Base-by-base conservation (phyloP, 129 eudicot genomes). In the Rutidosis leptorrhynchoides region DNA sequence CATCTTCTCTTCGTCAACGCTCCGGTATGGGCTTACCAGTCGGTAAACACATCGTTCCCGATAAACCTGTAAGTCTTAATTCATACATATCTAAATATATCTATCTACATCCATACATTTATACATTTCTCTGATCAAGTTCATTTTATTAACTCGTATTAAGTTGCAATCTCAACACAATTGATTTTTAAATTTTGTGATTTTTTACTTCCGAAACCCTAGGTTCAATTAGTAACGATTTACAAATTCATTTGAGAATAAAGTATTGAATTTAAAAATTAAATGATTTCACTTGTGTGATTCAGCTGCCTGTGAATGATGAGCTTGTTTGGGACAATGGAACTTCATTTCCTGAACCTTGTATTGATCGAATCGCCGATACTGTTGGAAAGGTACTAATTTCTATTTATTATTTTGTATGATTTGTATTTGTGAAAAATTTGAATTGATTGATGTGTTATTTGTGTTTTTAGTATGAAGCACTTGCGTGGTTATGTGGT, bases 21-120 rank as follows among this genome's bases (percentile, higher is more conserved):
- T 77, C 98, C 74, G 98, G 98, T 64, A 93, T 93, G 98, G 98
- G 98, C 12, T 87, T 93, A 63, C 96, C 98, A 65, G 98, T 93
- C 74, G 95, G 98, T 79, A 93, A 82, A 60, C 95, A 88, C 77
- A 88, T 88, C 82, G 90, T 93, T 66, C 98, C 96, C 46, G 86
- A 88, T 22, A 93, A 74, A 46, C 98, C 96, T 49, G 96, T 93
- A 80, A 71, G 66, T 43, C n/a, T n/a, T 55, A 7, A 4, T 24
- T 30, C 19, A 27, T 71, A 49, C n/a, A n/a, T n/a, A 0, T 29
- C 8, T 56, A n/a, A n/a, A n/a, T n/a, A n/a, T n/a, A n/a, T n/a
- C n/a, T n/a, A n/a, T n/a, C n/a, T n/a, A n/a, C n/a, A n/a, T 29
- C 2, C 5, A 48, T 48, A 48, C 8, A n/a, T 48, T n/a, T 16